Percentiles rank a stretch among this genome's conserved stretches.
Conservation (phyloP, 2,329 filamentous ascomycete species). For the Botrytis sinoallii region DNA sequence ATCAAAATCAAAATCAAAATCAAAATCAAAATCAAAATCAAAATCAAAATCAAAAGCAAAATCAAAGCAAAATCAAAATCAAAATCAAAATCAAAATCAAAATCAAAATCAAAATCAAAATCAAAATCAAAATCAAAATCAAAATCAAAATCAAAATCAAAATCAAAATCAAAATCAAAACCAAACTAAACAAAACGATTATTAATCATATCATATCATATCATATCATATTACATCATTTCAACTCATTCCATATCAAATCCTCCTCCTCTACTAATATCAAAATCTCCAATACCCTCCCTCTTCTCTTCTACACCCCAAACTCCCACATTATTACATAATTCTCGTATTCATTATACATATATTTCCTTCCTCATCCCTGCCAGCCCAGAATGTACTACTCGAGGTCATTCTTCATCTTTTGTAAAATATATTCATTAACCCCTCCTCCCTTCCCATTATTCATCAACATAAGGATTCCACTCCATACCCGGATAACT, state of each 20-base stretch:
- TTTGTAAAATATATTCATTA: neutral
- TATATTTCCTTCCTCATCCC: neutral
- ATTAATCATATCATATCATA: neutral
- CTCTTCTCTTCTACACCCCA: neutral
- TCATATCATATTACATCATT: neutral
- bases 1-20: too few relatives aligned
- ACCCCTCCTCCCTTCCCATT: neutral
- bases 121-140: too few relatives aligned
- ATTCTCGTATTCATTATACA: neutral
- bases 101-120: too few relatives aligned
- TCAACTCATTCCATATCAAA: neutral
- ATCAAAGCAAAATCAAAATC: too few relatives aligned
- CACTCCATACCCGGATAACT: slow-evolving; percentile 71
- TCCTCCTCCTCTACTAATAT: neutral
- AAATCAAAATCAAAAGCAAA: too few relatives aligned
- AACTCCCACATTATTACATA: neutral
- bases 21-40: too few relatives aligned
- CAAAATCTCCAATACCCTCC: neutral
- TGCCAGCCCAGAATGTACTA: too few relatives aligned
- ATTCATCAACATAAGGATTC: slow-evolving; percentile 14
- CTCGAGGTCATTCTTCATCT: too few relatives aligned
- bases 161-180: too few relatives aligned
- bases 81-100: too few relatives aligned
- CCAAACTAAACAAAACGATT: too few relatives aligned
- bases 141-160: too few relatives aligned